Evolutionary conservation across 2,329 filamentous ascomycete species (phyloP), one percentile per base, ranked within the genome.

Genomic region (Penicillium sp.): DNA sequence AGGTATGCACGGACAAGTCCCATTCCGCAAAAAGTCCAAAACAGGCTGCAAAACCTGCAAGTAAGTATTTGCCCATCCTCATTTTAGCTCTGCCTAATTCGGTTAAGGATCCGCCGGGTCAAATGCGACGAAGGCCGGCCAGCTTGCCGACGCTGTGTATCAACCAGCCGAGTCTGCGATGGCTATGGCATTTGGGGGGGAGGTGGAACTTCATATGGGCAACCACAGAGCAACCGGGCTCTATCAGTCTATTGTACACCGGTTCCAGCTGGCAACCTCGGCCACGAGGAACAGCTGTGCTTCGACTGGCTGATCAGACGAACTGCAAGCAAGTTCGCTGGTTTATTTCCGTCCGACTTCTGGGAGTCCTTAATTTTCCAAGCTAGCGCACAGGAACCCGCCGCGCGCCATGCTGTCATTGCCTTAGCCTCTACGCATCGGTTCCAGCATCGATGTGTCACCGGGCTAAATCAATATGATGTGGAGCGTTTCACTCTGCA

Each of bases 131-230:
- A 79, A 59, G 61, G 60, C 5, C 66, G 67, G 25, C 75, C 75
- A 11, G 69, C 68, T 21, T 77, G 75, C 54, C 60, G 62, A 31
- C 68, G 70, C 16, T 78, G 75, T 55, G 53, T 65, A 10, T 71
- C 66, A 13, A 72, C 72, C 2, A 70, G 72, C 6, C 71, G 74
- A 7, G 59, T 65, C 4, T 78, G 75, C 51, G 65, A 78, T 50
- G 76, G 78, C 15, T 79, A 79, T 58, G 77, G 75, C 0, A 67
- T 79, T 40, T 75, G 73, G 74, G 73, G 75, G 25, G 72, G 74
- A 4, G 72, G 70, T 10, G 72, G 73, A 4, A 70, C 63, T 38
- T 60, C 56, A 15, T 66, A 67, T 44, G 55, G 53, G 8, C 45
- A 65, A 15, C 54, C 60, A n/a, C 48, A 66, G 62, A 29, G 65